A percentile compares a stretch with the other conserved stretches of the same genome.
phyloP scores from a whole-genome alignment of 2,329 filamentous ascomycete genomes.

The Cladophialophora chaetospira region DNA sequence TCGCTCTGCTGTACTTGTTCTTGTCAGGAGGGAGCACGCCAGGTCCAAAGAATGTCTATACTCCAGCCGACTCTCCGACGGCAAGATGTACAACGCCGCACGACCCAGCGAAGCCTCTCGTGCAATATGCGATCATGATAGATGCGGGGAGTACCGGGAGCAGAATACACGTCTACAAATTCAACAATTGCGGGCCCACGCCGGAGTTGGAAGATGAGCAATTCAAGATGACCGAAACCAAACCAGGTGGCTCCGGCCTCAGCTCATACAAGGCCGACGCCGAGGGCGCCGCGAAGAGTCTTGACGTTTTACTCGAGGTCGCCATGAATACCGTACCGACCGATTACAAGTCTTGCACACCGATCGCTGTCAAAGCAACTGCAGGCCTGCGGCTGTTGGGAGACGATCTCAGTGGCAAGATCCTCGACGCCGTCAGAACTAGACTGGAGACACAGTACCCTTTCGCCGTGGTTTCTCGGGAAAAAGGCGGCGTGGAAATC shows the following conservation, averaged over 20 bases:
- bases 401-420: conserved; percentile 74
- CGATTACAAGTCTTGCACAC: conserved; percentile 85
- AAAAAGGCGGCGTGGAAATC: conserved; percentile 85
- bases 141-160: conserved; percentile 97
- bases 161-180: conserved; percentile 96
- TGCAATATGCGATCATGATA: conserved; percentile 98
- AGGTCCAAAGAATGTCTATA: conserved; percentile 29
- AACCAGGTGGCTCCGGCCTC: conserved; percentile 73
- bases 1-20: conserved; percentile 61
- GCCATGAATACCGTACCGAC: conserved; percentile 84
- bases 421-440: conserved; percentile 78
- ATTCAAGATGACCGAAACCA: conserved; percentile 91
- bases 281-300: conserved; percentile 81
- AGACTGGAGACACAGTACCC: conserved; percentile 88
- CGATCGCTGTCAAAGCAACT: conserved; percentile 96
- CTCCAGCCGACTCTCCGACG: conserved; percentile 30
- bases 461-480: conserved; percentile 86
- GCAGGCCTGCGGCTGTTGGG: conserved; percentile 89
- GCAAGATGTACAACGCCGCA: conserved; percentile 78
- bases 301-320: conserved; percentile 84
- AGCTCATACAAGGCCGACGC: conserved; percentile 87
- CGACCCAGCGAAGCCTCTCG: conserved; percentile 85
- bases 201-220: conserved; percentile 90
- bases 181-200: conserved; percentile 97
- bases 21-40: conserved; percentile 41